Base-by-base conservation (phyloP, 306 rosid genomes). In the Benincasa hispida region DNA sequence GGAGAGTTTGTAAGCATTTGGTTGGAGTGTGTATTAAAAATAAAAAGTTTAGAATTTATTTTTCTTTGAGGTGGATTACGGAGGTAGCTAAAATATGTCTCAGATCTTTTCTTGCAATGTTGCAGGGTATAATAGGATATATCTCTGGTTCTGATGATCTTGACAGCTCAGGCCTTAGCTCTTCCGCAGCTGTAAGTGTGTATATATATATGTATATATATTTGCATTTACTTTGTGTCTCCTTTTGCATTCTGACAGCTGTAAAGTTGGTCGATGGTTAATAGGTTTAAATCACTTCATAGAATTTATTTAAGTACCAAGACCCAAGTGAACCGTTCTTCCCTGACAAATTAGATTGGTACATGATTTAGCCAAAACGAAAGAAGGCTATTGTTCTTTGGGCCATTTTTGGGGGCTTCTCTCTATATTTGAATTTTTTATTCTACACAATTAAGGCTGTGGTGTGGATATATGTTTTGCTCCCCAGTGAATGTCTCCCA, bases 111-210 rank as follows among this genome's bases (percentile, higher is more conserved):
- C 76, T 82, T 81, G 73, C 65, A 56, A 54, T 76, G 76, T 80
- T 86, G 74, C 87, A 94, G 99, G 99, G 99, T 72, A 87, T 94
- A 79, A 80, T 84, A 28, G 99, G 90, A 59, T 90, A 89, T 82
- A 84, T 89, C 77, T 68, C 88, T 79, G 99, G 97, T 81, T 80
- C 88, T 74, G 88, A 85, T 59, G 96, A 88, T 76, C 87, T 94
- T 81, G 95, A 94, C 90, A 87, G 97, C 88, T 92, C 97, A 22
- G 99, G 99, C 61, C 85, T 94, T 77, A 94, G 99, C 85, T 92
- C 99, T 78, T 94, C 99, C 76, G 99, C 99, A 58, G 99, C 99
- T 42, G 99, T 94, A 87, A 89, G 97, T 81, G 69, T 56, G 22
- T 70, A 1, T 79, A 41, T 37, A 37, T 42, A 45, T 5, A 50